A percentile compares a stretch with the other conserved stretches of the same genome.
Evolutionary conservation across 805 yeast species (phyloP).

Genomic region (Grigorovia humatica): DNA sequence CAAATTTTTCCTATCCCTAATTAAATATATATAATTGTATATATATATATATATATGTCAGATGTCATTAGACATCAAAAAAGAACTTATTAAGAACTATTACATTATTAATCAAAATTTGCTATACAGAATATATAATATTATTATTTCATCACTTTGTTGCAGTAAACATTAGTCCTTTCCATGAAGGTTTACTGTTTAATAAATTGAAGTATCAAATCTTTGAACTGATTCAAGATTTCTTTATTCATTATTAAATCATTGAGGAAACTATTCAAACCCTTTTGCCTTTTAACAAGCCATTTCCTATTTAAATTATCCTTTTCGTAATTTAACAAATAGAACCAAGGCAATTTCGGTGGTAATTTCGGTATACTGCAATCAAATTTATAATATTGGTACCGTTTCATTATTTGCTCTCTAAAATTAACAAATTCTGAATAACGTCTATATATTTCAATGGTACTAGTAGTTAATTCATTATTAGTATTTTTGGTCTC

Average conservation of each 20-base stretch:
- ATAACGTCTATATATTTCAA: constrained; percentile 49
- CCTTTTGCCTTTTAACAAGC: constrained; percentile 44
- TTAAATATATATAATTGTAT: too few relatives aligned
- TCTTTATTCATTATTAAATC: constrained; percentile 37
- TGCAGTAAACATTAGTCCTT: neutral
- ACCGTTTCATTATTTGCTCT: constrained; percentile 21
- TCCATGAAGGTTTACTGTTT: neutral
- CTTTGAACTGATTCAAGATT: constrained; percentile 27
- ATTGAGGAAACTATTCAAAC: constrained; percentile 51
- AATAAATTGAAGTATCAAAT: constrained; percentile 3
- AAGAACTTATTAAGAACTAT: too few relatives aligned
- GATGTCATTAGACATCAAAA: neutral
- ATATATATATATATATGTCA: too few relatives aligned
- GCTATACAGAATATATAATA: neutral
- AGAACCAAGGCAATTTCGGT: constrained; percentile 35
- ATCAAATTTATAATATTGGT: neutral
- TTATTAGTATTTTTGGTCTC: constrained; percentile 5
- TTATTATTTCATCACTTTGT: too few relatives aligned
- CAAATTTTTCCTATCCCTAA: too few relatives aligned
- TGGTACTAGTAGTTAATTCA: constrained; percentile 12
- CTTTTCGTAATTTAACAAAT: constrained; percentile 21
- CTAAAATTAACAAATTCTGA: constrained; percentile 50
- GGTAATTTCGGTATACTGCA: constrained; percentile 42
- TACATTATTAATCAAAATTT: too few relatives aligned
- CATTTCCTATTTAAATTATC: constrained; percentile 33